Conservation (phyloP, 495 filamentous ascomycete species). For the Penicillium silybi region DNA sequence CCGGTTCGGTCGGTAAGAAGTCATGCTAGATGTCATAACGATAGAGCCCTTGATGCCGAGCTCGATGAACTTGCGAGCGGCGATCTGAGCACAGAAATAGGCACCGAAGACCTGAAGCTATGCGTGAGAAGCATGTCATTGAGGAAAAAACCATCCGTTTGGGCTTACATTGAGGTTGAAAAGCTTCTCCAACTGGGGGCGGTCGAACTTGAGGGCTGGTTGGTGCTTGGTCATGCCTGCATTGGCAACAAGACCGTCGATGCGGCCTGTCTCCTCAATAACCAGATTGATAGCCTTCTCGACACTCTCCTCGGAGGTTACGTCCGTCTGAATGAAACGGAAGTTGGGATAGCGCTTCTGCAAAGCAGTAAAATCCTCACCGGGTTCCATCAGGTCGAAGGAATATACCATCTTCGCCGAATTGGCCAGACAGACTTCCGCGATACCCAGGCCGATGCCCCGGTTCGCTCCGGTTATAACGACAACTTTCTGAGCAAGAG, state of each 20-base stretch:
- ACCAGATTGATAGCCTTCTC: slow-evolving; percentile 36
- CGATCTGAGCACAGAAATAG: slow-evolving; percentile 34
- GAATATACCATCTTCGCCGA: slow-evolving; percentile 36
- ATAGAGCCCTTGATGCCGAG: slow-evolving; percentile 40
- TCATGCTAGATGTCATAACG: slow-evolving; percentile 43
- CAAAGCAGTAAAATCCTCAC: slow-evolving; percentile 32
- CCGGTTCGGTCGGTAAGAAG: slow-evolving; percentile 39
- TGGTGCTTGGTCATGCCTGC: slow-evolving; percentile 47
- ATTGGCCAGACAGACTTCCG: slow-evolving; percentile 40
- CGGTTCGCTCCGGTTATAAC: slow-evolving; percentile 40
- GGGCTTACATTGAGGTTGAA: slow-evolving; percentile 40
- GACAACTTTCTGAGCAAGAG: slow-evolving; percentile 24
- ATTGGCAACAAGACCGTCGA: slow-evolving; percentile 37
- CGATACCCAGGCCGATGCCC: slow-evolving; percentile 36
- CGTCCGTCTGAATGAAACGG: slow-evolving; percentile 37
- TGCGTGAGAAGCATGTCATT: not conserved
- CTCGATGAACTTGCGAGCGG: slow-evolving; percentile 37
- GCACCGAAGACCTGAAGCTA: slow-evolving; percentile 31
- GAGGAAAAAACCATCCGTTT: too few relatives aligned
- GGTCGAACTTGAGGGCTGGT: slow-evolving; percentile 38
- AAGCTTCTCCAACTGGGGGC: slow-evolving; percentile 34
- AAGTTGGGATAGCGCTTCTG: slow-evolving; percentile 32
- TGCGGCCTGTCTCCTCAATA: slow-evolving; percentile 29
- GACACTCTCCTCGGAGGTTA: slow-evolving; percentile 37
- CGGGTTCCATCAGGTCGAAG: slow-evolving; percentile 40